Evolutionary conservation across 331 rosid species (phyloP).

Genomic region (Spiraea crenata): DNA sequence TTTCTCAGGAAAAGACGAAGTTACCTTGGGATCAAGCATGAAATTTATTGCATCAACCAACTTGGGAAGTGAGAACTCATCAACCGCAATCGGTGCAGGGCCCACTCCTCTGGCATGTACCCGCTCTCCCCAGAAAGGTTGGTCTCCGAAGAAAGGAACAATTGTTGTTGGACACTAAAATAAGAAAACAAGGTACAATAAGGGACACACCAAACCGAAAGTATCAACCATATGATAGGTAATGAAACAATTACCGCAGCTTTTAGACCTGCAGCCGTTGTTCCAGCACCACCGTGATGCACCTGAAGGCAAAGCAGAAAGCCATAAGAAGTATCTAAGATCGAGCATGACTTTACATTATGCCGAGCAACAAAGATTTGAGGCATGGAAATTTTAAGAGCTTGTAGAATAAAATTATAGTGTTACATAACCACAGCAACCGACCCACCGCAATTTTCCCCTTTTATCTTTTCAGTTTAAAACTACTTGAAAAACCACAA

Average conservation of each 20-base stretch:
- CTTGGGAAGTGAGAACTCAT: constrained; percentile 83
- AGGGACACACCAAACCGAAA: constrained; percentile 11
- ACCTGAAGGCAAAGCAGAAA: constrained; percentile 50
- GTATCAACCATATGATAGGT: constrained; percentile 12
- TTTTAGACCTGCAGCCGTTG: constrained; percentile 96
- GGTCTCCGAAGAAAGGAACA: constrained; percentile 97
- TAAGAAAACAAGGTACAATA: constrained; percentile 12
- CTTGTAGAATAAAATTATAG: background rate
- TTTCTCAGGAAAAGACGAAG: background rate
- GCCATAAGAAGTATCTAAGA: background rate
- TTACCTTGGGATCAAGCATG: constrained; percentile 93
- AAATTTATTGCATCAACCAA: constrained; percentile 65
- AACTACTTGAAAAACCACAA: background rate
- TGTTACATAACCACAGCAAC: background rate
- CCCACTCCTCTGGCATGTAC: constrained; percentile 94
- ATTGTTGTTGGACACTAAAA: constrained; percentile 87
- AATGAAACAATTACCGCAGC: constrained; percentile 67
- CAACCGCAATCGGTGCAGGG: constrained; percentile 90
- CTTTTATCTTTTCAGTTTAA: background rate
- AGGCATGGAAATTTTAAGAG: background rate
- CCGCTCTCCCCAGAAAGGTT: constrained; percentile 98
- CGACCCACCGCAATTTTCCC: background rate
- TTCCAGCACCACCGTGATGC: constrained; percentile 99
- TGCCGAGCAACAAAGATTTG: background rate
- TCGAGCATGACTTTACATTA: background rate